Evolutionary conservation across 805 yeast species (phyloP), one percentile per base, ranked within the genome.

Genomic region (Blastobotrys robertii): DNA sequence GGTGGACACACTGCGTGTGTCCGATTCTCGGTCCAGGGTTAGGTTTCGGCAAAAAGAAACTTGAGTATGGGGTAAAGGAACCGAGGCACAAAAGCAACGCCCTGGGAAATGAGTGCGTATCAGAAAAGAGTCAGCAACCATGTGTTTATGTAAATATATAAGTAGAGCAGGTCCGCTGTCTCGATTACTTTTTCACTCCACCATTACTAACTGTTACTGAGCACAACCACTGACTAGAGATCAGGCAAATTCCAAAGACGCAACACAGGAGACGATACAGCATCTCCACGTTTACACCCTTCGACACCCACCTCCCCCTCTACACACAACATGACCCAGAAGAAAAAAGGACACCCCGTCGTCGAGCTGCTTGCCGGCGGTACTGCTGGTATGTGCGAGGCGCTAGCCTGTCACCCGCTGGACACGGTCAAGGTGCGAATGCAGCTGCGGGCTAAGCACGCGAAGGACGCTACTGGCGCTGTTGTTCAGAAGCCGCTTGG

Each of bases 341-440:
- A 43, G 42, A 52, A 48, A 44, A 44, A 44, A 37, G 49, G 53
- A 37, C 47, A 52, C 42, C 49, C 53, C 34, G 59, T 54, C 38
- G 53, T 62, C 29, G 65, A 62, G 47, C 53, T 62, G 47, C 70
- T 85, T 39, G 92, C 97, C 30, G 98, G 98, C 55, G 98, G 98
- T 56, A 79, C 90, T 6, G 98, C 98, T 10, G 98, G 98, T 46
- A 70, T 90, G 47, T 85, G 88, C 60, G 98, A 90, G 70, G 98
- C 97, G n/a, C 72, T 92, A 50, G 79, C 90, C 63, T 90, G 98
- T 63, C 98, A 90, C 64, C 97, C 97, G n/a, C 74, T 90, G 55
- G 98, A 90, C 62, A 90, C 98, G 34, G 84, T 90, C 62, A 90
- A 90, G 66, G 98, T 90, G 49, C 78, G 97, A 60, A 90, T 90